Conservation (phyloP, 2,329 filamentous ascomycete genomes). For the Penicillium sp. region DNA sequence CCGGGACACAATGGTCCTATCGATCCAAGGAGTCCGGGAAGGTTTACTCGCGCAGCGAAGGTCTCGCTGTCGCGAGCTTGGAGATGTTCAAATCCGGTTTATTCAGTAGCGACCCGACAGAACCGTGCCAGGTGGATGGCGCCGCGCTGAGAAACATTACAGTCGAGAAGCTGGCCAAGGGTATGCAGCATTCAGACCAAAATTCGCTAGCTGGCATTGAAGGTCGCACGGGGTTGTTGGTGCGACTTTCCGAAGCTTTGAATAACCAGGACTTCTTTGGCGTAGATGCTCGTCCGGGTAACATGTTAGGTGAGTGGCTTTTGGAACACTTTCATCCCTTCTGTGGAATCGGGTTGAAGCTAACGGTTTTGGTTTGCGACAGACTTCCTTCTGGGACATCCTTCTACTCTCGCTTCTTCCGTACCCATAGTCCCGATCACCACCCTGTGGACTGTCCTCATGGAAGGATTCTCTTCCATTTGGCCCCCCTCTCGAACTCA, state of each 20-base stretch:
- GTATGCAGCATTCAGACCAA: slow-evolving; percentile 76
- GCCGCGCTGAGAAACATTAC: slow-evolving; percentile 73
- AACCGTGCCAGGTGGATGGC: slow-evolving; percentile 88
- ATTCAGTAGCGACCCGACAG: slow-evolving; percentile 78
- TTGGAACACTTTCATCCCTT: neutral
- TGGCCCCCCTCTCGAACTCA: slow-evolving; percentile 86
- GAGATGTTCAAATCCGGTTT: slow-evolving; percentile 94
- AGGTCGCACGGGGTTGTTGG: slow-evolving; percentile 76
- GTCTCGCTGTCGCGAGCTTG: slow-evolving; percentile 71
- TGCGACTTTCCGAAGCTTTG: slow-evolving; percentile 72
- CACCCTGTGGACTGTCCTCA: slow-evolving; percentile 86
- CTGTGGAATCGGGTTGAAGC: neutral
- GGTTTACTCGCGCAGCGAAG: slow-evolving; percentile 81
- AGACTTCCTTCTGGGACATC: slow-evolving; percentile 93
- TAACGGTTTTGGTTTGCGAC: neutral
- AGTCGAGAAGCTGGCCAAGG: slow-evolving; percentile 70
- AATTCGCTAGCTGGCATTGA: slow-evolving; percentile 85
- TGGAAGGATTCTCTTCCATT: slow-evolving; percentile 80
- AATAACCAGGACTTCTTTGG: slow-evolving; percentile 83
- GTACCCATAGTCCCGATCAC: slow-evolving; percentile 83
- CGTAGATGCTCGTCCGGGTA: slow-evolving; percentile 78
- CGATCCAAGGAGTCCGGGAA: slow-evolving; percentile 86
- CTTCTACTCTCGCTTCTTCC: slow-evolving; percentile 82
- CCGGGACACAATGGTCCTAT: slow-evolving; percentile 88
- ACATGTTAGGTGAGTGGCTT: slow-evolving; percentile 74